Conservation (phyloP, 345 rosid species). For the Aethionema arabicum region DNA sequence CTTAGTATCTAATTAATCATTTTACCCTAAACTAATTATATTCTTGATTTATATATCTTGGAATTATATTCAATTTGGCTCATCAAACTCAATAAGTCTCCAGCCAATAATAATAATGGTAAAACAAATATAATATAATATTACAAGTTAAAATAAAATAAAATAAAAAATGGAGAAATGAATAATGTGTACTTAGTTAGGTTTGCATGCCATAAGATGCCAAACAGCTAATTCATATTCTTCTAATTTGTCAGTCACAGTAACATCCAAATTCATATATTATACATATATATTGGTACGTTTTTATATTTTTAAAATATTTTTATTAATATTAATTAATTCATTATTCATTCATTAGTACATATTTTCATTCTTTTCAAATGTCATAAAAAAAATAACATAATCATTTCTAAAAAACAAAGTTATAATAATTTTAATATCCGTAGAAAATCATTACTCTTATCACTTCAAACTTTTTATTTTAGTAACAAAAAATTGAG, state of each 20-base stretch:
- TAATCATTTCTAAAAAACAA: too few species aligned
- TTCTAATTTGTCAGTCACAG: slow-evolving; percentile 32
- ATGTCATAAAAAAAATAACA: too few species aligned
- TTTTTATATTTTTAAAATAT: slow-evolving; percentile 3
- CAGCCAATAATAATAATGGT: background rate
- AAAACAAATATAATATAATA: background rate
- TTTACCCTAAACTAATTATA: slow-evolving; percentile 21
- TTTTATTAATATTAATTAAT: too few species aligned
- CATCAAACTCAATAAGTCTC: too few species aligned
- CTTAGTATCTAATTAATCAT: slow-evolving; percentile 31
- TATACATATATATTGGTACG: background rate
- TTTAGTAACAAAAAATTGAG: too few species aligned
- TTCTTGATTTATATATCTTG: too few species aligned
- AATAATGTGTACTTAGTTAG: slow-evolving; percentile 33
- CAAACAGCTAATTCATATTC: slow-evolving; percentile 37
- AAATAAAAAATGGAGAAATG: slow-evolving; percentile 16
- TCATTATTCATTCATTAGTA: too few species aligned
- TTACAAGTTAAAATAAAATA: background rate
- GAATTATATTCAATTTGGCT: too few species aligned
- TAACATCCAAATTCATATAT: slow-evolving; percentile 30
- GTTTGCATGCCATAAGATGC: slow-evolving; percentile 44
- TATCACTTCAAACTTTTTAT: too few species aligned
- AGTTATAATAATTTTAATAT: too few species aligned
- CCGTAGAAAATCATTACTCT: too few species aligned
- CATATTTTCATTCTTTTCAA: too few species aligned